A percentile compares a stretch with the other conserved stretches of the same genome.
phyloP scores from a whole-genome alignment of 2,329 filamentous ascomycete species.

The Penicillium janthinellum region DNA sequence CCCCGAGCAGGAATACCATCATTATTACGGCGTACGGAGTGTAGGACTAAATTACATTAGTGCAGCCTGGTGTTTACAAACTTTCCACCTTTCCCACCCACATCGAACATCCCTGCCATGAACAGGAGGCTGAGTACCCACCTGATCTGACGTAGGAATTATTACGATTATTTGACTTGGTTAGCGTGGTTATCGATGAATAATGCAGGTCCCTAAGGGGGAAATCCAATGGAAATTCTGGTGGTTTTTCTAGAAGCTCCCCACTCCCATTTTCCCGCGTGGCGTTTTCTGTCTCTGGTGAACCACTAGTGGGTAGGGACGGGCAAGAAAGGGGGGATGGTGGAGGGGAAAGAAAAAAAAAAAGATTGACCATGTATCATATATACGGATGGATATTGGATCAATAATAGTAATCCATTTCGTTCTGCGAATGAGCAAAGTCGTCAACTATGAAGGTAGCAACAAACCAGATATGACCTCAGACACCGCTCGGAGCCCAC shows the following conservation, averaged over 20 bases:
- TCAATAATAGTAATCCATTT: neutral
- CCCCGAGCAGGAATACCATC: slow-evolving; percentile 2
- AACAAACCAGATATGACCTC: neutral
- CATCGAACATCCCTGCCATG: slow-evolving; percentile 31
- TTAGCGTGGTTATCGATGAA: slow-evolving; percentile 12
- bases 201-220: slow-evolving; percentile 22
- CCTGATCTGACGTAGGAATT: slow-evolving; percentile 32
- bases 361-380: neutral
- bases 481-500: slow-evolving; percentile 9
- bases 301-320: slow-evolving; percentile 18
- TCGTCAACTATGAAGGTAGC: neutral
- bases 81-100: neutral
- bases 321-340: slow-evolving; percentile 2
- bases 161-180: slow-evolving; percentile 18
- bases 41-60: slow-evolving; percentile 19
- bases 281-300: slow-evolving; percentile 11
- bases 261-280: slow-evolving; percentile 21
- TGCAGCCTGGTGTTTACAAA: slow-evolving; percentile 9
- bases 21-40: slow-evolving; percentile 6
- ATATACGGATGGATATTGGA: neutral
- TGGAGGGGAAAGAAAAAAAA: neutral
- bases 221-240: slow-evolving; percentile 28
- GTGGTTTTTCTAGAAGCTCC: slow-evolving; percentile 30
- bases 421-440: neutral
- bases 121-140: slow-evolving; percentile 34